Percentiles rank a stretch among this genome's conserved stretches.
Evolutionary conservation across 345 rosid species (phyloP).

Genomic region (Sapria himalayana): DNA sequence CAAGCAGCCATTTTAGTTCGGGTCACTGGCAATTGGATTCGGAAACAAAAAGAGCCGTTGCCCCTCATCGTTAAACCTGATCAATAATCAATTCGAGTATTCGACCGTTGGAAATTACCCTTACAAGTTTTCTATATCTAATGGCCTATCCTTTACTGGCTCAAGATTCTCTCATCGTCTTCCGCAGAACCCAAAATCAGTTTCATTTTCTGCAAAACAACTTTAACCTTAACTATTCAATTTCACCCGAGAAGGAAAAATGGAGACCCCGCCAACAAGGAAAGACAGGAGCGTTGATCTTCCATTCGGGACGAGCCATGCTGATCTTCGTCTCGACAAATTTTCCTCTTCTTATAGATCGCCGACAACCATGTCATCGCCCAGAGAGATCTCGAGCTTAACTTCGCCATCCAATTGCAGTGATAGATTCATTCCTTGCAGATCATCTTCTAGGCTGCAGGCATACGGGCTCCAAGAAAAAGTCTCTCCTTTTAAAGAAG

Average conservation of each 20-base stretch:
- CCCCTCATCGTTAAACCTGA: no score
- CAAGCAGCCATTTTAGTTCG: no score
- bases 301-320: slow-evolving; percentile 69
- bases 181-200: not conserved
- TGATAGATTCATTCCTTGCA: slow-evolving; percentile 87
- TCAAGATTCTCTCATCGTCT: slow-evolving; percentile 10
- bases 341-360: slow-evolving; percentile 23
- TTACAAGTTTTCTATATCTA: not conserved
- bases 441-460: slow-evolving; percentile 85
- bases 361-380: slow-evolving; percentile 6
- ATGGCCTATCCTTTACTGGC: slow-evolving; percentile 2
- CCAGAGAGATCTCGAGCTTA: slow-evolving; percentile 41
- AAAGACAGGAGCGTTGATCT: slow-evolving; percentile 65
- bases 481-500: slow-evolving; percentile 72
- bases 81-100: no score
- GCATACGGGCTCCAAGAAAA: slow-evolving; percentile 66
- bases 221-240: not conserved
- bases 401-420: slow-evolving; percentile 78
- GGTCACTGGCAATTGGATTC: no score
- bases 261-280: slow-evolving; percentile 44
- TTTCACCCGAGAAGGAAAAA: slow-evolving; percentile 10
- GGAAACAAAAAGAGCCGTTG: no score
- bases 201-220: not conserved
- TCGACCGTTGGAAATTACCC: slow-evolving; percentile 24
- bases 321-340: slow-evolving; percentile 44